A percentile compares a stretch with the other conserved stretches of the same genome.
Evolutionary conservation across 2,329 filamentous ascomycete genomes (phyloP).

Genomic region (Aulographum hederae): DNA sequence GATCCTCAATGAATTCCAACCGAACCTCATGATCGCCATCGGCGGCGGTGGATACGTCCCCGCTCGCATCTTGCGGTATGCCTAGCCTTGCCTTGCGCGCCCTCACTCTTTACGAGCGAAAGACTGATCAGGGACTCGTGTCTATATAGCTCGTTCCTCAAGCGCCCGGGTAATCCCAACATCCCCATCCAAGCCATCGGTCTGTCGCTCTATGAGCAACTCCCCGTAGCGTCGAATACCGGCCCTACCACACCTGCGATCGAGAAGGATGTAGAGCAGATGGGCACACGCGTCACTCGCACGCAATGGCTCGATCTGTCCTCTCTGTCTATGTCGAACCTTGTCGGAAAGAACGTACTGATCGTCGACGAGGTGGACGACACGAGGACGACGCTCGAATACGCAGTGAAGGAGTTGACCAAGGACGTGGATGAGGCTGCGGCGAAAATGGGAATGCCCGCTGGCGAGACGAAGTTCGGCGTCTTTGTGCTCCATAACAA

Average conservation of each 20-base stretch:
- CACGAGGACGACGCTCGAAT: slow-evolving; percentile 84
- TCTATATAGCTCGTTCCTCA: slow-evolving; percentile 60
- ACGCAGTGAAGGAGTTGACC: slow-evolving; percentile 79
- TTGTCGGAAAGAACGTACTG: slow-evolving; percentile 78
- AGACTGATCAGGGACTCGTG: neutral
- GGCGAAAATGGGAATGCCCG: slow-evolving; percentile 43
- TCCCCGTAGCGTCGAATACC: slow-evolving; percentile 33
- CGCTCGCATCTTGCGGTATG: slow-evolving; percentile 73
- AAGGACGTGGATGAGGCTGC: slow-evolving; percentile 82
- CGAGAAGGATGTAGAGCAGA: slow-evolving; percentile 50
- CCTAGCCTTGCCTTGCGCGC: slow-evolving; percentile 1
- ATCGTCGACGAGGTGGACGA: slow-evolving; percentile 96
- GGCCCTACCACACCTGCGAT: no score
- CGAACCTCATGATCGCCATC: slow-evolving; percentile 96
- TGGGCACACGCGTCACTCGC: slow-evolving; percentile 85
- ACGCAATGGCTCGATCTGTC: slow-evolving; percentile 96
- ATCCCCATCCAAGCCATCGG: slow-evolving; percentile 99
- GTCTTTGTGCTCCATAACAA: slow-evolving; percentile 99
- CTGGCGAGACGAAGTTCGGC: slow-evolving; percentile 63
- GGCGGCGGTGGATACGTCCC: slow-evolving; percentile 95
- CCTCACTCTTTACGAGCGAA: neutral
- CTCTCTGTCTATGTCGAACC: slow-evolving; percentile 68
- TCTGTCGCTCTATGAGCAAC: slow-evolving; percentile 85
- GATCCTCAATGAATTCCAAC: slow-evolving; percentile 73
- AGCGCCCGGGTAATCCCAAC: slow-evolving; percentile 69